Evolutionary conservation across 176 grass and related monocot species (phyloP).

Genomic region (Echinochloa phyllopogon): DNA sequence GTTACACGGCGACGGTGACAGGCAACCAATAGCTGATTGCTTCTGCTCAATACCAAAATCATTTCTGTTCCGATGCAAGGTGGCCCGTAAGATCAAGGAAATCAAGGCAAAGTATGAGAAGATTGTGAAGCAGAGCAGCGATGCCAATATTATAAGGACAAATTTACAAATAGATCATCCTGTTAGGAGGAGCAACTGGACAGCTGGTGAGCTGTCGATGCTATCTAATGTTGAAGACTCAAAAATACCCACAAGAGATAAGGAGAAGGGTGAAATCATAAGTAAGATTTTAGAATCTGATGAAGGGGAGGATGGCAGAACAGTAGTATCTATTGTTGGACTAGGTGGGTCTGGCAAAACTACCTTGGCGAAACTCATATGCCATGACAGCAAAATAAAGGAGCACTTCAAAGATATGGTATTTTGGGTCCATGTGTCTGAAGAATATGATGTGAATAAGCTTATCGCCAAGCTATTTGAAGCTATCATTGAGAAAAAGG

Average conservation of each 20-base stretch:
- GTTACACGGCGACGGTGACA: neutral
- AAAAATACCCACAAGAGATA: constrained; percentile 5
- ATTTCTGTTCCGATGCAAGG: neutral
- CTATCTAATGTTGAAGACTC: neutral
- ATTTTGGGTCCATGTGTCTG: constrained; percentile 41
- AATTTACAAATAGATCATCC: neutral
- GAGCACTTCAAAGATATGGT: neutral
- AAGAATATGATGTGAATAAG: neutral
- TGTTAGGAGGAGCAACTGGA: too few species aligned
- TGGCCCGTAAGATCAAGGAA: neutral
- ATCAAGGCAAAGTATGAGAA: neutral
- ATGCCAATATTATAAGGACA: neutral
- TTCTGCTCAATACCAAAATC: neutral
- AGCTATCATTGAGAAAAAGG: neutral
- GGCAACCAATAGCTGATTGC: neutral
- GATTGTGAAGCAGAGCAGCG: neutral
- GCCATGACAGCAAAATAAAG: neutral
- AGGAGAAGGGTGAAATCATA: constrained; percentile 4
- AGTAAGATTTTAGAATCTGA: neutral
- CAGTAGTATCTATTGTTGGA: constrained; percentile 32
- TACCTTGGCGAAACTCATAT: constrained; percentile 34
- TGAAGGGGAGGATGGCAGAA: neutral
- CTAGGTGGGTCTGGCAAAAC: constrained; percentile 45
- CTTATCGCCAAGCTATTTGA: constrained; percentile 21
- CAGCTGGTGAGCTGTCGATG: neutral